Base-by-base conservation (phyloP, 495 filamentous ascomycete genomes). In the Oidiodendron maius region DNA sequence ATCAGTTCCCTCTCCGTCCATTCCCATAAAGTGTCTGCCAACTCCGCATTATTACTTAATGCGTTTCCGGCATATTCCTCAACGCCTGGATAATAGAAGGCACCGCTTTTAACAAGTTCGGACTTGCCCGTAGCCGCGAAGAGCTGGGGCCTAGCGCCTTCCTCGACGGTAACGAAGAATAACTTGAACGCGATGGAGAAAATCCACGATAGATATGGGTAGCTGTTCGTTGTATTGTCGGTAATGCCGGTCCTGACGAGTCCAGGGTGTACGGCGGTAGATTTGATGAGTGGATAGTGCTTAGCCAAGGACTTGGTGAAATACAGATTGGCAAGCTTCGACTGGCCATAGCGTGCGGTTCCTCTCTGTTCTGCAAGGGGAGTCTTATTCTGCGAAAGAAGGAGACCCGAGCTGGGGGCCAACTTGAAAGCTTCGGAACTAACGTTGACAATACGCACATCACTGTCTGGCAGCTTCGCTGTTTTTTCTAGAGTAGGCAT, bases 311-410 rank as follows among this genome's bases (percentile, higher is more conserved):
- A 71, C 2, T 62, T 51, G 1, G 78, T 70, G 50, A 76, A 82
- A 2, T 86, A 65, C n/a, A 87, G 67, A 58, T 86, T 87, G 4
- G 82, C 80, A 2, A 86, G 72, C 66, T 89, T 89, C 53, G 69
- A 71, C 24, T 84, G 72, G 8, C 67, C 74, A 58, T 89, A 90
- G n/a, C 78, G 74, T 10, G 53, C 46, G 61, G 62, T 74, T 13
- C 67, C 64, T 56, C 67, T 67, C 15, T 67, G 71, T 3, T 47
- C 55, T 8, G 38, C 50, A 17, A 61, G 66, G 9, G 28, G 8
- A n/a, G 28, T 34, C n/a, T 34, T 34, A n/a, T 9, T 8, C 8
- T n/a, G 8, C 8, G 8, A 8, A 34, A 34, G n/a, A 9, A 34
- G 28, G 8, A 34, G 8, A 9, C 28, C 28, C 28, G 9, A 8